Base-by-base conservation (phyloP, 1,139 yeast species). In the Nakaseomyces bracarensis region DNA sequence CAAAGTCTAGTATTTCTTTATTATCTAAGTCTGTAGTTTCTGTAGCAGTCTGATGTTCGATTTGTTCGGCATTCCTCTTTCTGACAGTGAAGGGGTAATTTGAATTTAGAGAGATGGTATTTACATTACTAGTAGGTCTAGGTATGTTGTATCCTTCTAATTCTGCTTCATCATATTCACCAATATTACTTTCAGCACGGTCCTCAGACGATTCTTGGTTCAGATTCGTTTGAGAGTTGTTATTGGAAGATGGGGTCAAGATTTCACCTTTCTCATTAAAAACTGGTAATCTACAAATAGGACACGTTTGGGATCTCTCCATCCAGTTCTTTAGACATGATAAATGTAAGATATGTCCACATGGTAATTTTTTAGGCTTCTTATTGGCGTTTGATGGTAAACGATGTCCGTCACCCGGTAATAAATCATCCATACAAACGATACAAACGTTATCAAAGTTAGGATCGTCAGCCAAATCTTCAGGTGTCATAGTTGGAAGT, bases 241-340 rank as follows among this genome's bases (percentile, higher is more conserved):
- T 33, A 18, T 20, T 21, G 18, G 36, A 33, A 20, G 36, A 33
- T 7, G 36, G 36, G 4, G 36, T 21, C 18, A 33, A 11, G 5
- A 52, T 48, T 21, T 49, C 51, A 13, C 58, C 61, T 13, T 47
- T 48, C 22, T 50, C 53, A 39, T 54, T 61, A 45, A 72, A 69
- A 3, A 87, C 95, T n/a, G 81, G 75, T 15, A 81, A 69, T 50
- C 96, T 71, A 63, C 97, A 91, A 44, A 89, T 77, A 0, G 99
- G 98, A 65, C 99, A 91, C 22, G 78, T 75, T 53, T 82, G 93
- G 0, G 96, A 85, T 50, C 95, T 72, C 56, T 85, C 95, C 51
- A 91, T 69, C 99, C 99, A 91, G 52, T 84, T 83, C 57, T 84
- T 83, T 49, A 91, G 71, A 61, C 98, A 91, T 2, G 95, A 91